Evolutionary conservation across 1,284 basidiomycete genomes (phyloP).

Genomic region (Tremellales sp.): DNA sequence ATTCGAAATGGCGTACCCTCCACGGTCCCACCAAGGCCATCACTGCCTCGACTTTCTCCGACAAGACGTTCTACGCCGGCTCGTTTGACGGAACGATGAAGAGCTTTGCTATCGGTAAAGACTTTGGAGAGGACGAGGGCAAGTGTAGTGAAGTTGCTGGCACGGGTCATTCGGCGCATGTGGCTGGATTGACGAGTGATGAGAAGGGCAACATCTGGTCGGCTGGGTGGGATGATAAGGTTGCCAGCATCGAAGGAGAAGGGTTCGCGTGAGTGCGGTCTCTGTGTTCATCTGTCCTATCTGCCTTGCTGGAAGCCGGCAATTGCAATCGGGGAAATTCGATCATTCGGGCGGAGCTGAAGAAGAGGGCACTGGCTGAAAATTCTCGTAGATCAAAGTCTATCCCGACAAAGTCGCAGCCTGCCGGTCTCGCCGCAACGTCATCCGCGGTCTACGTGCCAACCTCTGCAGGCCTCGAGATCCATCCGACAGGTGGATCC

Average conservation of each 20-base stretch:
- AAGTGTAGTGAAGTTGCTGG: conserved; percentile 58
- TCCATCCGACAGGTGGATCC: conserved; percentile 24
- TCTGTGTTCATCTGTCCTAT: conserved; percentile 6
- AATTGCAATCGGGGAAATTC: neutral
- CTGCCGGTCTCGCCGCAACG: conserved; percentile 65
- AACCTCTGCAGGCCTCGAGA: conserved; percentile 64
- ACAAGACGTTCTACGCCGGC: conserved; percentile 68
- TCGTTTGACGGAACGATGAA: conserved; percentile 78
- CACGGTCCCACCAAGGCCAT: conserved; percentile 74
- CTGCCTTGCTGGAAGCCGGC: neutral
- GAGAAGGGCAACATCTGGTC: conserved; percentile 59
- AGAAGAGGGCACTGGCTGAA: neutral
- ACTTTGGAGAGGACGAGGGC: conserved; percentile 40
- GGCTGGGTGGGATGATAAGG: conserved; percentile 72
- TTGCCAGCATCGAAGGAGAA: conserved; percentile 54
- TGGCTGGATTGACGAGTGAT: conserved; percentile 58
- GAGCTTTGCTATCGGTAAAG: conserved; percentile 51
- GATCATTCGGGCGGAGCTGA: too few relatives aligned
- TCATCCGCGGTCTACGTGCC: conserved; percentile 63
- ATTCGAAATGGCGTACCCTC: conserved; percentile 57
- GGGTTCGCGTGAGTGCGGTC: conserved; percentile 62
- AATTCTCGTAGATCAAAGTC: conserved; percentile 28
- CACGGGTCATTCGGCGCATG: conserved; percentile 64
- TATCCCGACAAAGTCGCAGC: conserved; percentile 59
- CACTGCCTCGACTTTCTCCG: conserved; percentile 58